These are phyloP conservation scores for Ramaria rubella DNA, from an alignment of 768 basidiomycete species.

Conservation along the genomic window DNA sequence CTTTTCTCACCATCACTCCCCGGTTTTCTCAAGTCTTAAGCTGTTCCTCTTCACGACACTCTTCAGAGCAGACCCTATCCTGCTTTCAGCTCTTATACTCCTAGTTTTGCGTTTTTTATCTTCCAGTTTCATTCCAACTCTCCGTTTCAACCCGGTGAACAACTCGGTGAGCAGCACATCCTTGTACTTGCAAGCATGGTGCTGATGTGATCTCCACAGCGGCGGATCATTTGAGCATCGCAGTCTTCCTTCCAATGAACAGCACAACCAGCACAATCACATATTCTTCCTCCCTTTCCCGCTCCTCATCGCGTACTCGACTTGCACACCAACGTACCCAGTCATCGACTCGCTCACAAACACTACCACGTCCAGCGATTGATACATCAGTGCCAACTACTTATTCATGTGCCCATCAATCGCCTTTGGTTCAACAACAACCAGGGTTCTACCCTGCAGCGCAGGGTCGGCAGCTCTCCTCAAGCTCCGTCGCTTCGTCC, in stretches of 20 bases:
- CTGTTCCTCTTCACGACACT: not conserved
- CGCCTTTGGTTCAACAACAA: not conserved
- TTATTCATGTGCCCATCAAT: not conserved
- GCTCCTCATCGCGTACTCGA: not conserved
- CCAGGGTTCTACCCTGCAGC: not conserved
- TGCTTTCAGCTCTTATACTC: not conserved
- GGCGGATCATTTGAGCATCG: not conserved
- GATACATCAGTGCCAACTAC: constrained; percentile 1
- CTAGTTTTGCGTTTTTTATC: not conserved
- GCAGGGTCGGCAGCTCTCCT: not conserved
- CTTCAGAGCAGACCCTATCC: not conserved
- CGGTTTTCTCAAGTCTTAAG: not conserved
- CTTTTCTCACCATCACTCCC: not conserved
- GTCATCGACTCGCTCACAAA: not conserved
- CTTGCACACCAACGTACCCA: not conserved
- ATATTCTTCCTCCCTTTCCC: not conserved
- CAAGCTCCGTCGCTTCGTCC: not conserved
- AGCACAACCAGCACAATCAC: not conserved
- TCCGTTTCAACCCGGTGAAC: not conserved
- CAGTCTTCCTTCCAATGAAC: constrained; percentile 3
- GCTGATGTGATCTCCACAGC: not conserved
- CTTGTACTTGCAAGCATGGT: not conserved
- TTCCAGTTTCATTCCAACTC: not conserved
- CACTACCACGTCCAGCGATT: constrained; percentile 4
- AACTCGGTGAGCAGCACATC: not conserved